Percentiles rank a stretch among this genome's conserved stretches.
Evolutionary conservation across 495 filamentous ascomycete genomes (phyloP).

Genomic region (Articulospora tetracladia): DNA sequence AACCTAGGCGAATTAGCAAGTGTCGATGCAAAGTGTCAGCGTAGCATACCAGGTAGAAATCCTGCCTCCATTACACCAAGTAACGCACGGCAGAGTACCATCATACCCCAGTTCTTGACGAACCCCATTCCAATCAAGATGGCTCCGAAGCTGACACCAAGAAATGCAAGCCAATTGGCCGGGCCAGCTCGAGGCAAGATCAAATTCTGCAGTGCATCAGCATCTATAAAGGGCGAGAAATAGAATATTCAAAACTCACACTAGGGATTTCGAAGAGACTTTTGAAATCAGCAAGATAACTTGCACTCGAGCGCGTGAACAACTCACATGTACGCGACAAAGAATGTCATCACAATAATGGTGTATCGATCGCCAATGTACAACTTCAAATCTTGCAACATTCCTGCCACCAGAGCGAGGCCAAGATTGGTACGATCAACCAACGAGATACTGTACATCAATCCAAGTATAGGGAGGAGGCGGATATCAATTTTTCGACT

Average conservation of each 20-base stretch:
- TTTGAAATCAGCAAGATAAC: background rate
- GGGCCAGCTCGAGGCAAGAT: background rate
- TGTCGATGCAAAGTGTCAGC: background rate
- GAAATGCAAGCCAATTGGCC: background rate
- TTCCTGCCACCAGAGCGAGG: constrained; percentile 58
- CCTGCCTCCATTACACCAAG: constrained; percentile 64
- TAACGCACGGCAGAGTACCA: constrained; percentile 31
- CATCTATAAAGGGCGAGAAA: constrained; percentile 48
- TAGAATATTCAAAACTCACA: no score
- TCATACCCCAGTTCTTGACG: background rate
- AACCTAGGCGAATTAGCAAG: constrained; percentile 19
- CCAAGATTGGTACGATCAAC: constrained; percentile 70
- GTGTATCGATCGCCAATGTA: constrained; percentile 26
- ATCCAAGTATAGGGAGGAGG: constrained; percentile 58
- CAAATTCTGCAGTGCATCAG: constrained; percentile 50
- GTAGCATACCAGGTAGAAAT: constrained; percentile 51
- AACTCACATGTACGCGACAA: constrained; percentile 52
- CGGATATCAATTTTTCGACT: constrained; percentile 54
- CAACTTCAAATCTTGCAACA: constrained; percentile 51
- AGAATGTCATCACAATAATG: constrained; percentile 49
- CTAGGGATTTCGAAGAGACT: constrained; percentile 54
- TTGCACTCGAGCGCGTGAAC: background rate
- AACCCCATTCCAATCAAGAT: background rate
- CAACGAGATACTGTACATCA: constrained; percentile 61
- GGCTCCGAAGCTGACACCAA: background rate